Evolutionary conservation across 305 asterid species (phyloP), one percentile per base, ranked within the genome.

Genomic region (Fraxinus floribunda): DNA sequence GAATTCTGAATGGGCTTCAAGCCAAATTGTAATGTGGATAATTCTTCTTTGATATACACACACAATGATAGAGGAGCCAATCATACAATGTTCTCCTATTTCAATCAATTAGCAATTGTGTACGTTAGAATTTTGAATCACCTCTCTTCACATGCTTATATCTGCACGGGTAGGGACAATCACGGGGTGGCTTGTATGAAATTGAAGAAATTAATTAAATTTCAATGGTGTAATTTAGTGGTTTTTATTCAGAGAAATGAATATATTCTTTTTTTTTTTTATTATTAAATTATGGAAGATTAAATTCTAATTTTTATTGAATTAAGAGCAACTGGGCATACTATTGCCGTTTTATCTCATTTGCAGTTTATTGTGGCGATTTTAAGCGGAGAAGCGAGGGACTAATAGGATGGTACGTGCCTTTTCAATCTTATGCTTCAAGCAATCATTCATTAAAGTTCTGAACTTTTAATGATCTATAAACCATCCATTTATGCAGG

Each of bases 301-400:
- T n/a, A 66, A 66, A 9, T 26, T 24, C 36, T 66, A 66, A 26
- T 26, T 29, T 66, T 66, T 8, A 66, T 66, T 66, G 30, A 66
- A 26, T 11, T 66, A 26, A 24, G 74, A 66, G 36, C 74, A 66
- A 26, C 36, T 66, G 34, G 74, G 38, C 36, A 66, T 66, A 66
- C 10, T 66, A 18, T 57, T 30, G 5, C 32, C 32, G 11, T 30
- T 30, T 70, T 13, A 15, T 70, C 16, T 60, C 5, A 20, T 73
- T 3, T 88, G 90, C 92, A 89, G 97, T 87, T 52, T 82, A 83
- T 84, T 88, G 87, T 93, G 96, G 98, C 89, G 91, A 92, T 86
- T 80, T 84, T 87, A 90, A 92, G 93, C 92, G 86, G 91, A 90
- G 88, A 88, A 92, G 96, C 91, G 92, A 88, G 91, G 94, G 93